Percentiles rank a stretch among this genome's conserved stretches.
These are phyloP conservation scores for Colletotrichum karsti DNA, from an alignment of 2,329 filamentous ascomycete genomes.

Conservation along the genomic window DNA sequence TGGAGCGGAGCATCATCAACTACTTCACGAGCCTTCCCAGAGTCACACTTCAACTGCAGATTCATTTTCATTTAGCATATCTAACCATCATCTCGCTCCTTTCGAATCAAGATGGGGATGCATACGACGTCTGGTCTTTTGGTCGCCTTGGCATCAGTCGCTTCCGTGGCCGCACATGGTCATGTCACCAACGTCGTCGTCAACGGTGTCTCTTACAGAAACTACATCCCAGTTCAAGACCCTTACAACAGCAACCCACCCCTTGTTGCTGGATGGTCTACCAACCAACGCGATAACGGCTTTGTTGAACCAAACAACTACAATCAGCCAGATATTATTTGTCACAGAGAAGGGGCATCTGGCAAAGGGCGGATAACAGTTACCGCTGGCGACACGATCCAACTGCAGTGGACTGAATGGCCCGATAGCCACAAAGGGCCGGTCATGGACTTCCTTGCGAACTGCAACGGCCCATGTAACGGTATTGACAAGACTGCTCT, in stretches of 20 bases:
- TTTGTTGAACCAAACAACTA: constrained; percentile 57
- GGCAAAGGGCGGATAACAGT: constrained; percentile 50
- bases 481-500: constrained; percentile 49
- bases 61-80: background rate
- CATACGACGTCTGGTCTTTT: constrained; percentile 31
- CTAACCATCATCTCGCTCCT: background rate
- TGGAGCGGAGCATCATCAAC: background rate
- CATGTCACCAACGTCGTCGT: constrained; percentile 52
- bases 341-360: constrained; percentile 51
- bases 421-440: constrained; percentile 57
- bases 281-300: constrained; percentile 51
- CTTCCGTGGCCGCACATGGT: constrained; percentile 46
- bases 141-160: constrained; percentile 33
- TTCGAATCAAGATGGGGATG: constrained; percentile 33
- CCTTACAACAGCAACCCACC: constrained; percentile 23
- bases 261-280: constrained; percentile 47
- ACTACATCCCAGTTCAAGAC: constrained; percentile 44
- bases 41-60: background rate
- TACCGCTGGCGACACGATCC: constrained; percentile 53
- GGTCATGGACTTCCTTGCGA: constrained; percentile 55
- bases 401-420: constrained; percentile 59
- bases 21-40: no score
- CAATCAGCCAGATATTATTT: constrained; percentile 54
- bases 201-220: constrained; percentile 51
- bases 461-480: constrained; percentile 51